Evolutionary conservation across 2,329 filamentous ascomycete species (phyloP).

Genomic region (Tympanopsis confertula): DNA sequence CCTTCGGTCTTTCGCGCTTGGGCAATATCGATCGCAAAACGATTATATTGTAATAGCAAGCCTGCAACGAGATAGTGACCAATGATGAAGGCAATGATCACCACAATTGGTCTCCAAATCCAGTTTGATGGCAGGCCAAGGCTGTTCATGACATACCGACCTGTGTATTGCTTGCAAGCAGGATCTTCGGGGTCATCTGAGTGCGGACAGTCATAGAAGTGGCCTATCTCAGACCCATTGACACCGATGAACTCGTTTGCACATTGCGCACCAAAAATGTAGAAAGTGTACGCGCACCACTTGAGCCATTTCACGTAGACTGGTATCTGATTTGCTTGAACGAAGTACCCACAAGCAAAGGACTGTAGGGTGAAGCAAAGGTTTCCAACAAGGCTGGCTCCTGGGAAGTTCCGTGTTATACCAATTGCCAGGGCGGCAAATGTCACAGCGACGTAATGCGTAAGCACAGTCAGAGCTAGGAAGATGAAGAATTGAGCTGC

Average conservation of each 20-base stretch:
- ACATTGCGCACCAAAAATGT: conserved; percentile 59
- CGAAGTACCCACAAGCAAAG: conserved; percentile 66
- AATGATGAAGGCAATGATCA: conserved; percentile 50
- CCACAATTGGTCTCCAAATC: conserved; percentile 54
- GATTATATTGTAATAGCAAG: conserved; percentile 52
- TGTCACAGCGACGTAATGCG: conserved; percentile 63
- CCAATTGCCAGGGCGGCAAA: conserved; percentile 60
- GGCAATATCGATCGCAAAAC: conserved; percentile 59
- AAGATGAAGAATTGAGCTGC: conserved; percentile 60
- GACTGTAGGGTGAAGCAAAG: conserved; percentile 62
- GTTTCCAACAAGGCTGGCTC: conserved; percentile 62
- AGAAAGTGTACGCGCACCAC: conserved; percentile 54
- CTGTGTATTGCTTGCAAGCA: conserved; percentile 57
- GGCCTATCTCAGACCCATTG: conserved; percentile 15
- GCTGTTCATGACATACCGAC: conserved; percentile 55
- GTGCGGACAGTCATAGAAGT: conserved; percentile 62
- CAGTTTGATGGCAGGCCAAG: conserved; percentile 59
- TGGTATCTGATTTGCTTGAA: conserved; percentile 62
- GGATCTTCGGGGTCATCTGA: conserved; percentile 50
- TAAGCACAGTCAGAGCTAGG: conserved; percentile 54
- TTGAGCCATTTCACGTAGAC: conserved; percentile 70
- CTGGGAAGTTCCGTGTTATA: conserved; percentile 54
- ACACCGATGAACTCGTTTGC: conserved; percentile 68
- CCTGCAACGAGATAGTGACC: conserved; percentile 47
- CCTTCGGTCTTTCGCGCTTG: conserved; percentile 42